Percentiles rank a stretch among this genome's conserved stretches.
These are phyloP conservation scores for Verruconis gallopava DNA, from an alignment of 2,329 filamentous ascomycete species.

Conservation along the genomic window DNA sequence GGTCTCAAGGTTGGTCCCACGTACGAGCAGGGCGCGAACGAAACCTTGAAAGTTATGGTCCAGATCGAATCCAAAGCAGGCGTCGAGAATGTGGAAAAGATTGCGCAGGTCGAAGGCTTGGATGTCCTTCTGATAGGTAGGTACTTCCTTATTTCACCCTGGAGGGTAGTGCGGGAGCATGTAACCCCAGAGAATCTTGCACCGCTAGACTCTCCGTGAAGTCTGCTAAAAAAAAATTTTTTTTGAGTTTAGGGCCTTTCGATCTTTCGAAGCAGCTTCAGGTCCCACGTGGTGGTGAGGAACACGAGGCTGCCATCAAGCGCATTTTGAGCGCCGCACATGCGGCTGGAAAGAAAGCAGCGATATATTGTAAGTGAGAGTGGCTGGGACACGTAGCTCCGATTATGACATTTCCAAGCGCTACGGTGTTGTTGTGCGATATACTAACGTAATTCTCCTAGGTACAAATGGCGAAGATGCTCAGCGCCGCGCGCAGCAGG, in stretches of 20 bases:
- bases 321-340: not conserved
- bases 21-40: slow-evolving; percentile 24
- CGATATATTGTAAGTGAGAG: not conserved
- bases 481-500: not conserved
- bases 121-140: slow-evolving; percentile 16
- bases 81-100: slow-evolving; percentile 31
- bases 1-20: slow-evolving; percentile 11
- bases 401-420: no score
- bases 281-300: not conserved
- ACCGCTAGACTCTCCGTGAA: no score
- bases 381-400: no score
- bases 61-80: slow-evolving; percentile 31
- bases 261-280: not conserved
- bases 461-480: not conserved
- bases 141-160: no score
- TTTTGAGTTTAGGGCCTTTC: no score
- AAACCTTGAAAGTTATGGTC: slow-evolving; percentile 21
- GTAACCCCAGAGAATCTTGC: no score
- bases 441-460: no score
- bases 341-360: not conserved
- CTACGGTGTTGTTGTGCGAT: no score
- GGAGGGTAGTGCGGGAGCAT: no score
- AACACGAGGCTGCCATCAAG: not conserved
- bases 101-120: slow-evolving; percentile 28
- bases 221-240: no score